A percentile compares a stretch with the other conserved stretches of the same genome.
Conservation (phyloP, 192 early-diverging fungal genomes). For the Backusella mclennaniae region DNA sequence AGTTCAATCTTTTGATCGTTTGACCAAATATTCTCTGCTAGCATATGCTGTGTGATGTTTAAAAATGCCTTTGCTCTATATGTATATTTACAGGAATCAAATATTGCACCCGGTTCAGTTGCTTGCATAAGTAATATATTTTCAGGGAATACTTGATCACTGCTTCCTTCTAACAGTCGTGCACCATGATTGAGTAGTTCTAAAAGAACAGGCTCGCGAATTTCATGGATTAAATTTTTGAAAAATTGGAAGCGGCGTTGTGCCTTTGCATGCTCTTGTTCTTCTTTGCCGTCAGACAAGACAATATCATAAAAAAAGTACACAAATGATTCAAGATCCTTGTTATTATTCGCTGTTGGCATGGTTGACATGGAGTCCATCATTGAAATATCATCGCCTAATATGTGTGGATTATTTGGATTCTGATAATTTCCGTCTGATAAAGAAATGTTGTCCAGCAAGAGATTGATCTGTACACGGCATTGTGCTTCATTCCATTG, state of each 20-base stretch:
- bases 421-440: conserved; percentile 19
- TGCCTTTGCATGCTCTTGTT: neutral
- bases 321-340: conserved; percentile 35
- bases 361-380: neutral
- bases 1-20: conserved; percentile 44
- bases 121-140: conserved; percentile 23
- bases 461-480: conserved; percentile 48
- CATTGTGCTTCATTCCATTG: conserved; percentile 55
- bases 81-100: conserved; percentile 25
- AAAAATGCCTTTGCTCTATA: conserved; percentile 28
- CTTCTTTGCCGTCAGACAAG: conserved; percentile 17
- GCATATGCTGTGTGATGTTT: conserved; percentile 46
- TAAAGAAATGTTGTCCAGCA: conserved; percentile 42
- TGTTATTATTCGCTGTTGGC: conserved; percentile 13
- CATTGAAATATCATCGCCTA: conserved; percentile 23
- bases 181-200: conserved; percentile 29
- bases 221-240: conserved; percentile 31
- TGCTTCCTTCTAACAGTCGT: conserved; percentile 23
- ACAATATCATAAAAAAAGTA: conserved; percentile 33
- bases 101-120: neutral
- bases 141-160: conserved; percentile 5
- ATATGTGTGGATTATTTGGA: conserved; percentile 27
- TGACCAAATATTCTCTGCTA: conserved; percentile 40
- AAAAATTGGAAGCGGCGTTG: conserved; percentile 29
- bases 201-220: conserved; percentile 28